Conservation (phyloP, 2,329 filamentous ascomycete species). For the Geoglossum cookeanum region DNA sequence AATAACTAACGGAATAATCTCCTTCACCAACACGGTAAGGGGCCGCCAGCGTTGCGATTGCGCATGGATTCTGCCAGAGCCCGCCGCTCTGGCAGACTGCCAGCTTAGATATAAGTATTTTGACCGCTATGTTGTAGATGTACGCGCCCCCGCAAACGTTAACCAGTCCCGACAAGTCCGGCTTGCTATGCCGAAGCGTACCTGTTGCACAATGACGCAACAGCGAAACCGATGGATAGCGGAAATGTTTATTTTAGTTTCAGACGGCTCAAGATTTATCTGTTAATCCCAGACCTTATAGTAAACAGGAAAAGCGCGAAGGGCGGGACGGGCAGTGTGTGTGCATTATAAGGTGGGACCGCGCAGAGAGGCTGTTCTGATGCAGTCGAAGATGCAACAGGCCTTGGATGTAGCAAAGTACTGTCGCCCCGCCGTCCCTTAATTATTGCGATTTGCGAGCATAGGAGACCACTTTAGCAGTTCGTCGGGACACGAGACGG, state of each 20-base stretch:
- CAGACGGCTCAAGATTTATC: background rate
- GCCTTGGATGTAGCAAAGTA: background rate
- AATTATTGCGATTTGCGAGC: background rate
- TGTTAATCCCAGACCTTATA: background rate
- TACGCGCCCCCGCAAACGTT: background rate
- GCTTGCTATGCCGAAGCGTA: background rate
- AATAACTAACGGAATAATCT: slow-evolving; percentile 2
- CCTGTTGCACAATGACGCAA: background rate
- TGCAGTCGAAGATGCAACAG: background rate
- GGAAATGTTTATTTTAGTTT: background rate
- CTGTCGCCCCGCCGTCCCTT: background rate
- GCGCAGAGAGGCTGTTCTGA: background rate
- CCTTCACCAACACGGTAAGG: slow-evolving; percentile 1
- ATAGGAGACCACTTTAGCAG: background rate
- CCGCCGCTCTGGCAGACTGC: background rate
- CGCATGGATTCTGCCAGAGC: slow-evolving; percentile 2
- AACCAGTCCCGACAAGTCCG: background rate
- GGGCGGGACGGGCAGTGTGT: background rate
- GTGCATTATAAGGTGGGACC: background rate
- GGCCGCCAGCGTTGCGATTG: background rate
- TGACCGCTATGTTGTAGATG: background rate
- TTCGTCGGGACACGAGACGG: background rate
- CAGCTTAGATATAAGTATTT: background rate
- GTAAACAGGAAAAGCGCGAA: background rate
- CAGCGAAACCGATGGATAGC: background rate